These are phyloP conservation scores for Mycena sanguinolenta DNA, from an alignment of 768 basidiomycete species.

Conservation along the genomic window DNA sequence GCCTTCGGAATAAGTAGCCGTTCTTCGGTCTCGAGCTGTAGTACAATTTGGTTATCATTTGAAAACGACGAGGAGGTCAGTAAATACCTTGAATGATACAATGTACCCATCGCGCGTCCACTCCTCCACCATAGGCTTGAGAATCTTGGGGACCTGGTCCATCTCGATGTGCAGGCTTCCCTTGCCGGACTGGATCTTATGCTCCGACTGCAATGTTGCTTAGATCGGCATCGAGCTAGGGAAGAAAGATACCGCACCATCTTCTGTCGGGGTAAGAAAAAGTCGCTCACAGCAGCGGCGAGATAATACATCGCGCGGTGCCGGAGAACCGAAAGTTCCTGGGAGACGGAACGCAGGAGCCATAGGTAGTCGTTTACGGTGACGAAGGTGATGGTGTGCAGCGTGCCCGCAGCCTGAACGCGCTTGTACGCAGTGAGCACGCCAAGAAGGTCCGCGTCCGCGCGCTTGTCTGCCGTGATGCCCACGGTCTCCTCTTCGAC, in stretches of 20 bases:
- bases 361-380: constrained; percentile 98
- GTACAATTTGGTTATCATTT: background rate
- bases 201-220: constrained; percentile 76
- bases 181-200: constrained; percentile 98
- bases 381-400: constrained; percentile 91
- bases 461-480: constrained; percentile 75
- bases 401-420: constrained; percentile 78
- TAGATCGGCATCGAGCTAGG: background rate
- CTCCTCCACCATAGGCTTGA: constrained; percentile 93
- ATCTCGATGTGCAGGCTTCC: constrained; percentile 95
- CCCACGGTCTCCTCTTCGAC: constrained; percentile 70
- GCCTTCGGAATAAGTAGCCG: constrained; percentile 91
- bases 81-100: constrained; percentile 93
- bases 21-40: constrained; percentile 92
- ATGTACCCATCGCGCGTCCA: constrained; percentile 94
- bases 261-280: constrained; percentile 92
- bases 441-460: constrained; percentile 70
- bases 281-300: constrained; percentile 98
- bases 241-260: constrained; percentile 70
- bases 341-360: constrained; percentile 85
- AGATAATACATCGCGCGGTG: constrained; percentile 92
- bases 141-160: constrained; percentile 98
- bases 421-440: constrained; percentile 86
- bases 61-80: background rate
- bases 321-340: constrained; percentile 79